A percentile compares a stretch with the other conserved stretches of the same genome.
Evolutionary conservation across 2,329 filamentous ascomycete species (phyloP).

Genomic region (Nakataea oryzae): DNA sequence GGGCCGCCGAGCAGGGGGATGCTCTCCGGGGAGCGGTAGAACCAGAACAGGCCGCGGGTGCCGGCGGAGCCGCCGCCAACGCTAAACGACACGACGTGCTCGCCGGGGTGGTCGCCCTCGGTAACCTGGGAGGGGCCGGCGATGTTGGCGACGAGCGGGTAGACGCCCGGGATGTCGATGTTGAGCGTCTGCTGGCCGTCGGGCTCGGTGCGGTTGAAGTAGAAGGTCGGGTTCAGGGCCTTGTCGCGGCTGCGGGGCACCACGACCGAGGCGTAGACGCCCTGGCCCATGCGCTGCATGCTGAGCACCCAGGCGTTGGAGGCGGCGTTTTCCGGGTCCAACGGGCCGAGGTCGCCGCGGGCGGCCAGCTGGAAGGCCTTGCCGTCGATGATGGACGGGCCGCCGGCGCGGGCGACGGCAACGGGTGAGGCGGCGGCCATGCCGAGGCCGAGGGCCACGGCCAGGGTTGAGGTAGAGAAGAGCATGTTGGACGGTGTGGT

Average conservation of each 20-base stretch:
- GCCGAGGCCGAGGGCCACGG: neutral
- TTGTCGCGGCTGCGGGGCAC: neutral
- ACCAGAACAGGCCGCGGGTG: neutral
- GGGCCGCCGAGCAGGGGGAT: neutral
- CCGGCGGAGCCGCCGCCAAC: neutral
- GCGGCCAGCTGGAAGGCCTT: slow-evolving; percentile 2
- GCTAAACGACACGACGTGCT: neutral
- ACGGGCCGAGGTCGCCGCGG: neutral
- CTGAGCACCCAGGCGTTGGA: slow-evolving; percentile 1
- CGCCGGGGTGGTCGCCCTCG: neutral
- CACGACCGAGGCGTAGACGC: neutral
- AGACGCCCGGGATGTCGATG: slow-evolving; percentile 1
- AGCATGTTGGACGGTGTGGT: neutral
- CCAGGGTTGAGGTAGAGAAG: neutral
- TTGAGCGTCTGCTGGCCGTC: neutral
- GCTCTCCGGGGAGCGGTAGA: neutral
- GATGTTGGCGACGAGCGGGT: neutral
- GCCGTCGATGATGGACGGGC: neutral
- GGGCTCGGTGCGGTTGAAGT: neutral
- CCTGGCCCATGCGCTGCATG: neutral
- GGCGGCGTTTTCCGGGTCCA: slow-evolving; percentile 1
- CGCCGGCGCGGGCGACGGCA: neutral
- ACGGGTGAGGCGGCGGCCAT: neutral
- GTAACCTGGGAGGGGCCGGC: neutral
- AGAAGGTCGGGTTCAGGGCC: slow-evolving; percentile 2